Evolutionary conservation across 495 filamentous ascomycete genomes (phyloP).

Genomic region (Talaromyces thailandensis): DNA sequence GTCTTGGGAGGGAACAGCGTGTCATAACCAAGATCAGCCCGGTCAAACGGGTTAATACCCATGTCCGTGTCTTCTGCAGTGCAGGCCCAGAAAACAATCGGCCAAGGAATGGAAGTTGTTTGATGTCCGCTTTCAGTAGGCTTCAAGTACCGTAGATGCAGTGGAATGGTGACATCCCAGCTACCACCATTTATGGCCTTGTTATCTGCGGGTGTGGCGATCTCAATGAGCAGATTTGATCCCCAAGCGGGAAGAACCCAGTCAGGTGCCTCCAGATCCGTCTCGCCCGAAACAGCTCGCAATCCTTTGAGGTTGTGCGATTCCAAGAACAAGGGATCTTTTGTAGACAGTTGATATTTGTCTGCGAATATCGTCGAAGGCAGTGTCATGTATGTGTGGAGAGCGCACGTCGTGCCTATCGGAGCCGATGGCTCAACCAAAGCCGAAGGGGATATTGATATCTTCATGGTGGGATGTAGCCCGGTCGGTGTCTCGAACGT

Average conservation of each 20-base stretch:
- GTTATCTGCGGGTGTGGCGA: slow-evolving; percentile 41
- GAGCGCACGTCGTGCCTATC: slow-evolving; percentile 46
- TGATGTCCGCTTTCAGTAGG: slow-evolving; percentile 45
- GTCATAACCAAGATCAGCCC: slow-evolving; percentile 77
- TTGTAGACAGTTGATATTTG: slow-evolving; percentile 65
- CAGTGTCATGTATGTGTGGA: slow-evolving; percentile 80
- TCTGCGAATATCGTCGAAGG: slow-evolving; percentile 81
- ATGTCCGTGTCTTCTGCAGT: slow-evolving; percentile 63
- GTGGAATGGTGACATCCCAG: slow-evolving; percentile 72
- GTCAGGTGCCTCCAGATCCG: slow-evolving; percentile 87
- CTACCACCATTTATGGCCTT: background rate
- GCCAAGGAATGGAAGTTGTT: slow-evolving; percentile 50
- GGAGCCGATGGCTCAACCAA: slow-evolving; percentile 24
- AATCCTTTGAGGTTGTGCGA: slow-evolving; percentile 67
- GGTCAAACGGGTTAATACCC: slow-evolving; percentile 76
- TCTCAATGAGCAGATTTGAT: slow-evolving; percentile 65
- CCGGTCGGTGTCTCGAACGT: slow-evolving; percentile 63
- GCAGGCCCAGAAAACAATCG: slow-evolving; percentile 91
- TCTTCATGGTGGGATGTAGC: slow-evolving; percentile 76
- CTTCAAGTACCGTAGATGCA: slow-evolving; percentile 80
- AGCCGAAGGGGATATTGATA: slow-evolving; percentile 34
- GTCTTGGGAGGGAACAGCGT: slow-evolving; percentile 70
- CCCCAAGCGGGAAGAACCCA: slow-evolving; percentile 77
- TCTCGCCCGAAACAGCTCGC: slow-evolving; percentile 62
- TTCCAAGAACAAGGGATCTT: slow-evolving; percentile 58